Evolutionary conservation across 2,329 filamentous ascomycete genomes (phyloP).

Genomic region (Phaeosphaeriaceae sp.): DNA sequence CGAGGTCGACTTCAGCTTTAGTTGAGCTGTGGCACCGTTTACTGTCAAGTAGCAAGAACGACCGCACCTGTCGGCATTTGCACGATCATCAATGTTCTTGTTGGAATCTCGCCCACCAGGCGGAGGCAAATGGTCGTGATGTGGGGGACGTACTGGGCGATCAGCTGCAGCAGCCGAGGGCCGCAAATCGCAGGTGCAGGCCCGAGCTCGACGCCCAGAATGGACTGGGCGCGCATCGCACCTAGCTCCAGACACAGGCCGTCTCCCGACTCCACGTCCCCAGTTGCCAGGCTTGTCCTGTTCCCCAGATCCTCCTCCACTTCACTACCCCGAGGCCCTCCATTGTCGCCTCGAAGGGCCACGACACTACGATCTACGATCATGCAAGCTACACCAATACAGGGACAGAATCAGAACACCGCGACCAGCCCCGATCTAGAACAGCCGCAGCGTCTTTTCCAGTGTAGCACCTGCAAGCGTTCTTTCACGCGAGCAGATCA

Average conservation of each 20-base stretch:
- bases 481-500: conserved; percentile 62
- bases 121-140: conserved; percentile 13
- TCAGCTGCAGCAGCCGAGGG: conserved; percentile 3
- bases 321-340: conserved; percentile 23
- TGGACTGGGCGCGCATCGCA: not conserved
- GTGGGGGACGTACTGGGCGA: conserved; percentile 10
- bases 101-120: not conserved
- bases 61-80: not conserved
- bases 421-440: conserved; percentile 24
- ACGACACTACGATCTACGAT: conserved; percentile 11
- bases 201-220: conserved; percentile 3
- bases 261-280: conserved; percentile 14
- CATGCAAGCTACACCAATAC: conserved; percentile 26
- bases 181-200: conserved; percentile 1
- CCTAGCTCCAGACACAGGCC: not conserved
- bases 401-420: conserved; percentile 6
- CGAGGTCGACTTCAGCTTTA: no score
- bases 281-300: conserved; percentile 6
- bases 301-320: conserved; percentile 32
- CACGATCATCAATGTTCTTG: not conserved
- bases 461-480: conserved; percentile 61
- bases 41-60: not conserved
- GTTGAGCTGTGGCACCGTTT: no score
- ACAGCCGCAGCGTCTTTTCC: conserved; percentile 46
- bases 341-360: conserved; percentile 8